These are phyloP conservation scores for Tarenaya hassleriana DNA, from an alignment of 345 rosid genomes.

Conservation along the genomic window DNA sequence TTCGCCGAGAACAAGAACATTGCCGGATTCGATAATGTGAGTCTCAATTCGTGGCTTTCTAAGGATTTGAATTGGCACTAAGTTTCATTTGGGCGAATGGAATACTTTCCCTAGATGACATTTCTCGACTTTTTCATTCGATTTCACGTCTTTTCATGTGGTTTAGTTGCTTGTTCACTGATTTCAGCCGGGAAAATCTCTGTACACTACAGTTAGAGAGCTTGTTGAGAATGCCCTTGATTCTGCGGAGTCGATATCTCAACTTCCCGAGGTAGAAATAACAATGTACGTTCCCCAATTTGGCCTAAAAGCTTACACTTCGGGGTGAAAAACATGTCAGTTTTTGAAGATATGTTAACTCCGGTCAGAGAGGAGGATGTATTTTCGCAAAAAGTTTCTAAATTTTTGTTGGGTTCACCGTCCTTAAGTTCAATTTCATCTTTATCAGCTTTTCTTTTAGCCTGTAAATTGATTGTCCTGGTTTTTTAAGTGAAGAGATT, in stretches of 20 bases:
- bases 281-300: conserved; percentile 51
- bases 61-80: background rate
- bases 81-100: background rate
- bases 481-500: conserved; percentile 74
- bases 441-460: conserved; percentile 2
- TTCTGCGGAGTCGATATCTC: conserved; percentile 87
- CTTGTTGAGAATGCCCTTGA: conserved; percentile 93
- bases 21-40: conserved; percentile 95
- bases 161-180: conserved; percentile 16
- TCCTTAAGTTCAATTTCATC: background rate
- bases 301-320: background rate
- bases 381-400: background rate
- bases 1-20: conserved; percentile 98
- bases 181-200: conserved; percentile 82
- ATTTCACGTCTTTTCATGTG: background rate
- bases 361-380: conserved; percentile 1
- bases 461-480: conserved; percentile 18
- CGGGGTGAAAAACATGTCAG: background rate
- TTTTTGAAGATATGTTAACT: background rate
- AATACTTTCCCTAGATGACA: background rate
- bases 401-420: background rate
- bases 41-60: conserved; percentile 20
- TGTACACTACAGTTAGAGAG: conserved; percentile 89
- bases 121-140: background rate
- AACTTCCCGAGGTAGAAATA: conserved; percentile 80